A percentile compares a stretch with the other conserved stretches of the same genome.
phyloP scores from a whole-genome alignment of 352 stramenopile genomes.

The Globisporangium cystogenes region DNA sequence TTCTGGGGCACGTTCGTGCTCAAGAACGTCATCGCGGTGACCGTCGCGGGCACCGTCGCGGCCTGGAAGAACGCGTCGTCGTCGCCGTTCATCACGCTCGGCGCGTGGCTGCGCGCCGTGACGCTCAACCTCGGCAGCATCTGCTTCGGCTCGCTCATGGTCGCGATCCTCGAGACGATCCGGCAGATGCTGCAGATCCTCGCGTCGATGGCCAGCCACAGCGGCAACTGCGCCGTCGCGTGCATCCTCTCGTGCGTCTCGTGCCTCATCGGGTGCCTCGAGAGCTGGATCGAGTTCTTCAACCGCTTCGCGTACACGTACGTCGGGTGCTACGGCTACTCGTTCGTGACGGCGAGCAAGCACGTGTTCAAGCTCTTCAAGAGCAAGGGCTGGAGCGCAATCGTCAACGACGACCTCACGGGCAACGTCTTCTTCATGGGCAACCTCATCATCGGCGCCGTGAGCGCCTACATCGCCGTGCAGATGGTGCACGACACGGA shows the following conservation, averaged over 20 bases:
- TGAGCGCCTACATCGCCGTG: constrained; percentile 62
- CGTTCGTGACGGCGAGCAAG: constrained; percentile 69
- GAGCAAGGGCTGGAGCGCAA: constrained; percentile 79
- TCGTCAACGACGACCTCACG: constrained; percentile 87
- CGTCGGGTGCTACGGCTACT: constrained; percentile 85
- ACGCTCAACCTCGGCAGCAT: constrained; percentile 92
- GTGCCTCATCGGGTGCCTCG: constrained; percentile 78
- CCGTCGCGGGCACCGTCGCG: constrained; percentile 85
- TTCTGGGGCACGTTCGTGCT: constrained; percentile 89
- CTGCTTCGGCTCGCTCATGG: constrained; percentile 89
- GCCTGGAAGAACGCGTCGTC: constrained; percentile 86
- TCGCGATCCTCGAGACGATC: constrained; percentile 87
- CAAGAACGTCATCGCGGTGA: constrained; percentile 88
- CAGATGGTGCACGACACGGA: constrained; percentile 44
- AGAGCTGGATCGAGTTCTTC: constrained; percentile 86
- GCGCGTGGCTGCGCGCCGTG: constrained; percentile 71
- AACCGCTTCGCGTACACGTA: constrained; percentile 89
- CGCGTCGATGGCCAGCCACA: constrained; percentile 45
- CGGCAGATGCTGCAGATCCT: constrained; percentile 63
- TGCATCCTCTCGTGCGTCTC: constrained; percentile 62
- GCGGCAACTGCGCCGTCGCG: constrained; percentile 68
- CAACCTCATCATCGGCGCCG: constrained; percentile 64
- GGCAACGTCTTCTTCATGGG: constrained; percentile 83
- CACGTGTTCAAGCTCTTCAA: constrained; percentile 80
- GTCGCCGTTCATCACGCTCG: constrained; percentile 64